Conservation (phyloP, 2,329 filamentous ascomycete genomes). For the Atkinsonella hypoxylon region DNA sequence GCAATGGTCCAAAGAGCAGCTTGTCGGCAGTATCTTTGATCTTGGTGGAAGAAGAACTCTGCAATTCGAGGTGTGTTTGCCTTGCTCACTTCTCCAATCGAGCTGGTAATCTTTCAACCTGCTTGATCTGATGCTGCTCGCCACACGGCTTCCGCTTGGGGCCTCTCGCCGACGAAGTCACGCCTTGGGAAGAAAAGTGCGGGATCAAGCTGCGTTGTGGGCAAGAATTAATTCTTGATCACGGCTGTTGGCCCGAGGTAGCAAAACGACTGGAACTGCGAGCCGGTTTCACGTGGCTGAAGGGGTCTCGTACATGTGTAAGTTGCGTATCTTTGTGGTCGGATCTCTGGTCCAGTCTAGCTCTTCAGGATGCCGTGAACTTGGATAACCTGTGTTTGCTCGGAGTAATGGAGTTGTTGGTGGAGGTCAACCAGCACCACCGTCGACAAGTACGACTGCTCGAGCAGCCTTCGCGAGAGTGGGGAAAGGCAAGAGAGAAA, state of each 20-base stretch:
- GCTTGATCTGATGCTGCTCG: no score
- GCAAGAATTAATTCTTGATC: background rate
- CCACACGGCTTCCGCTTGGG: background rate
- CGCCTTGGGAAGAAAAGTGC: no score
- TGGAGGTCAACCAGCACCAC: no score
- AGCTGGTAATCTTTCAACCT: no score
- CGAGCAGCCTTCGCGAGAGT: no score
- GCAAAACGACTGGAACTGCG: background rate
- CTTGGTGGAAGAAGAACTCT: background rate
- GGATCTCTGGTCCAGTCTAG: background rate
- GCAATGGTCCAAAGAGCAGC: background rate
- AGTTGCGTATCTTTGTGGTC: background rate
- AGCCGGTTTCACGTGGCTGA: no score
- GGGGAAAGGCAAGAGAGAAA: no score
- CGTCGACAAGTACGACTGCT: no score
- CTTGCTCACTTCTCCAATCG: no score
- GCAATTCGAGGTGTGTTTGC: background rate
- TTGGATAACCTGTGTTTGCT: background rate
- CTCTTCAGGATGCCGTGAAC: background rate
- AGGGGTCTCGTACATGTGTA: background rate
- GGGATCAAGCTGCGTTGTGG: background rate
- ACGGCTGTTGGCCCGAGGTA: background rate
- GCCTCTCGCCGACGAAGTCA: background rate
- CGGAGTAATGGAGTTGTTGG: background rate
- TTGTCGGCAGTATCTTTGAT: background rate